phyloP scores from a whole-genome alignment of 345 rosid species.

The Brassica incana region DNA sequence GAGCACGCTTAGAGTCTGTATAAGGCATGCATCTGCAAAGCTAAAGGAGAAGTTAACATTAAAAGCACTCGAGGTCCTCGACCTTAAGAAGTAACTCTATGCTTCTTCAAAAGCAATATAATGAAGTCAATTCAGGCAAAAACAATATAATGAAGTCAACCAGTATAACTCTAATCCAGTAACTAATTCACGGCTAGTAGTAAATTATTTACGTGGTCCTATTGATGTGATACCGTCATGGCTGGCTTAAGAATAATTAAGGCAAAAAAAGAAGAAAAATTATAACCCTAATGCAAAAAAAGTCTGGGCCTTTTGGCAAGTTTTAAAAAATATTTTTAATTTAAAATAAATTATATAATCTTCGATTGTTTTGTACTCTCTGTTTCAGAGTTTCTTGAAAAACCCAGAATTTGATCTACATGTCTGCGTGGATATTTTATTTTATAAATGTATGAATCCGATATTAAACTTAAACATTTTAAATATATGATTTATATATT shows the following conservation, averaged over 20 bases:
- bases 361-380: not conserved
- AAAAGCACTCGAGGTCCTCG: conserved; percentile 54
- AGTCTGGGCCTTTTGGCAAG: not conserved
- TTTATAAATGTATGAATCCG: not conserved
- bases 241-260: not conserved
- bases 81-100: conserved; percentile 73
- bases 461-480: not conserved
- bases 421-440: not conserved
- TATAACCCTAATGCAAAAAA: not conserved
- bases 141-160: not conserved
- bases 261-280: too few species aligned
- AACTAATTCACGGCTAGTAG: conserved; percentile 26
- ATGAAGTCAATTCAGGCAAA: not conserved
- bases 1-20: conserved; percentile 60
- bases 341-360: not conserved
- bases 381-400: not conserved
- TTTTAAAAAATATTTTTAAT: too few species aligned
- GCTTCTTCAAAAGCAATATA: conserved; percentile 22
- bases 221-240: conserved; percentile 12
- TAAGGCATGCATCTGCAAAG: conserved; percentile 58
- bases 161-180: not conserved
- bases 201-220: conserved; percentile 1
- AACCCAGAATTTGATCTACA: not conserved
- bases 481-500: not conserved
- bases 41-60: conserved; percentile 62